Evolutionary conservation across 805 yeast species (phyloP).

Genomic region (Saturnispora silvae): DNA sequence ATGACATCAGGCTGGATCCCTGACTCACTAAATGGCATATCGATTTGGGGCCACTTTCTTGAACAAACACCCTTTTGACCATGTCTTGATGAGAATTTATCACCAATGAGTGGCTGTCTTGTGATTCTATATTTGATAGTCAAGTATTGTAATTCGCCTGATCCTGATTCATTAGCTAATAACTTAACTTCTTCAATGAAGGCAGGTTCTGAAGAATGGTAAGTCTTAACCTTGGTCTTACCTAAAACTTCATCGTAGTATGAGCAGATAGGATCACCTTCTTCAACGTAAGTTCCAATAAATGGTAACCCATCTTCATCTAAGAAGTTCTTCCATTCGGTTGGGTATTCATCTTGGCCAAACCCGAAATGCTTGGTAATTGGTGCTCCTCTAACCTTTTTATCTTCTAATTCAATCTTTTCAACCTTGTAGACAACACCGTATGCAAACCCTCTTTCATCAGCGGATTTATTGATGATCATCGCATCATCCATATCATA

Average conservation of each 20-base stretch:
- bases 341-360: constrained; percentile 89
- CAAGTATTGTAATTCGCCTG: constrained; percentile 70
- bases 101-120: constrained; percentile 92
- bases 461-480: constrained; percentile 95
- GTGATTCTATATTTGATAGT: constrained; percentile 86
- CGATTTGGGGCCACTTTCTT: constrained; percentile 93
- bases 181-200: constrained; percentile 91
- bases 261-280: constrained; percentile 94
- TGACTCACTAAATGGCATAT: constrained; percentile 92
- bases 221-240: constrained; percentile 82
- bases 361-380: constrained; percentile 90
- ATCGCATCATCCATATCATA: constrained; percentile 99
- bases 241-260: constrained; percentile 85
- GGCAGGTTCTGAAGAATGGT: constrained; percentile 91
- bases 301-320: constrained; percentile 91
- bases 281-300: constrained; percentile 78
- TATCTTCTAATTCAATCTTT: constrained; percentile 68
- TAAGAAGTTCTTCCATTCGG: constrained; percentile 75
- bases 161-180: constrained; percentile 71
- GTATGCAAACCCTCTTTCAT: constrained; percentile 95
- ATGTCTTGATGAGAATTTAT: constrained; percentile 94
- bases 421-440: constrained; percentile 96
- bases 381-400: constrained; percentile 87
- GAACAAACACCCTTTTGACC: constrained; percentile 99
- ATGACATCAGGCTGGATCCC: constrained; percentile 98